A percentile compares a stretch with the other conserved stretches of the same genome.
These are phyloP conservation scores for Neofusicoccum laricinum DNA, from an alignment of 2,329 filamentous ascomycete species.

Conservation along the genomic window DNA sequence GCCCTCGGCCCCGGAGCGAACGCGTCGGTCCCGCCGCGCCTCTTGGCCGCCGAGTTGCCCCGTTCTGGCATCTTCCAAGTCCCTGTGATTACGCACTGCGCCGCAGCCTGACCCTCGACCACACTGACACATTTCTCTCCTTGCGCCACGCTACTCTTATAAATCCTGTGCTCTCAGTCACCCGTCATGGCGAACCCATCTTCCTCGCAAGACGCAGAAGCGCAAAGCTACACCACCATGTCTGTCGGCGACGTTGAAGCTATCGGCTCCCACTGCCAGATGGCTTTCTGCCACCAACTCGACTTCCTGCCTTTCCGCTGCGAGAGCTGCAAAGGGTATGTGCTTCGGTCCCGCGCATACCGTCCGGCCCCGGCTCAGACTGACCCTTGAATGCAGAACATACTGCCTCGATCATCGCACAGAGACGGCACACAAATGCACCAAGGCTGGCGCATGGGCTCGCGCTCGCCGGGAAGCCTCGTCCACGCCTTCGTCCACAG, in stretches of 20 bases:
- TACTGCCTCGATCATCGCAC: slow-evolving; percentile 94
- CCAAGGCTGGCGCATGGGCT: slow-evolving; percentile 61
- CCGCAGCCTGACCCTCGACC: not conserved
- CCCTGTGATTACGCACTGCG: slow-evolving; percentile 13
- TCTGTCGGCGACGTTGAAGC: slow-evolving; percentile 74
- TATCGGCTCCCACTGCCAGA: slow-evolving; percentile 88
- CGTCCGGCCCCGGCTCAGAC: not conserved
- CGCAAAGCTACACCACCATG: slow-evolving; percentile 67
- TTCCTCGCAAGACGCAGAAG: slow-evolving; percentile 26
- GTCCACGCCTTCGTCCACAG: slow-evolving; percentile 27
- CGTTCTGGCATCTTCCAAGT: slow-evolving; percentile 15
- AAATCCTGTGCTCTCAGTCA: not conserved
- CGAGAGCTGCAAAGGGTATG: slow-evolving; percentile 71
- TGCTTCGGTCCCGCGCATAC: not conserved
- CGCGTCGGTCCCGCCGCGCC: not conserved
- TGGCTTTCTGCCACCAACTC: slow-evolving; percentile 86
- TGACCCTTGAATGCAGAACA: slow-evolving; percentile 49
- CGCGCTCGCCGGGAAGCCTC: slow-evolving; percentile 42
- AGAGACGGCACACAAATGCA: slow-evolving; percentile 74
- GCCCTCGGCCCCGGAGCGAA: not conserved
- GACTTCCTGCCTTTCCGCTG: slow-evolving; percentile 96
- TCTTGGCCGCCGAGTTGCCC: not conserved
- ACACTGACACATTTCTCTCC: not conserved
- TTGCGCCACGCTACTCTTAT: slow-evolving; percentile 7
- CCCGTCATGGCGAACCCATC: not conserved